phyloP scores from a whole-genome alignment of 495 filamentous ascomycete species.

The Aspergillus affinis region DNA sequence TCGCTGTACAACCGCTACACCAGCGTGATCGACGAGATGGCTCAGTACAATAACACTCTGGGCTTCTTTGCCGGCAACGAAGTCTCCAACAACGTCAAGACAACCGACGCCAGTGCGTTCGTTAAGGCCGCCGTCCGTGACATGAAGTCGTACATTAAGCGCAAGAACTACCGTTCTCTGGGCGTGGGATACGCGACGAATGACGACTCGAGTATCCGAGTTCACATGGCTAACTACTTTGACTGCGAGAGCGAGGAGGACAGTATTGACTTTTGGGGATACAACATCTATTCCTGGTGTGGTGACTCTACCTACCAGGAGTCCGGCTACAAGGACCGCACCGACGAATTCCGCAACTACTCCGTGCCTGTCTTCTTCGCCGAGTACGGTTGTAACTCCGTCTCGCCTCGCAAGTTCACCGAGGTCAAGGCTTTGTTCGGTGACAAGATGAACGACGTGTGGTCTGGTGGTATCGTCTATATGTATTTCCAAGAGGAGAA shows the following conservation, averaged over 20 bases:
- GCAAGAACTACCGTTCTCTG: slow-evolving; percentile 70
- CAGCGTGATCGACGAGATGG: slow-evolving; percentile 74
- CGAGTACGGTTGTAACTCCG: slow-evolving; percentile 93
- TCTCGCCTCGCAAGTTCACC: slow-evolving; percentile 72
- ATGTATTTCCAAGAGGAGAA: slow-evolving; percentile 95
- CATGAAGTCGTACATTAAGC: slow-evolving; percentile 86
- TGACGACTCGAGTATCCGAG: slow-evolving; percentile 79
- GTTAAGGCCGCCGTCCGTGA: slow-evolving; percentile 97
- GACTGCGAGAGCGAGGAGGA: slow-evolving; percentile 70
- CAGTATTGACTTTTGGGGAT: slow-evolving; percentile 93
- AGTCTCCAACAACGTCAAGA: slow-evolving; percentile 80
- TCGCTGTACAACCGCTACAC: slow-evolving; percentile 78
- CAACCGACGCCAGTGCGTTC: slow-evolving; percentile 83
- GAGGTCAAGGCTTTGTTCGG: slow-evolving; percentile 86
- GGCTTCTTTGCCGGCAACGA: slow-evolving; percentile 99
- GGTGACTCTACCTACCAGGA: slow-evolving; percentile 68
- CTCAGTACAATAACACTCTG: slow-evolving; percentile 79
- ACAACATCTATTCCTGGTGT: slow-evolving; percentile 99
- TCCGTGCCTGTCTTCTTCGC: slow-evolving; percentile 94
- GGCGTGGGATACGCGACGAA: slow-evolving; percentile 95
- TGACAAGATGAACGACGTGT: slow-evolving; percentile 74
- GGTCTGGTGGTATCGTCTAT: slow-evolving; percentile 94
- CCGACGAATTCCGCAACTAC: slow-evolving; percentile 80
- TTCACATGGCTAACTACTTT: slow-evolving; percentile 82
- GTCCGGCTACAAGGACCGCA: slow-evolving; percentile 78